phyloP scores from a whole-genome alignment of 2,329 filamentous ascomycete species.

The Cytospora leucostoma region DNA sequence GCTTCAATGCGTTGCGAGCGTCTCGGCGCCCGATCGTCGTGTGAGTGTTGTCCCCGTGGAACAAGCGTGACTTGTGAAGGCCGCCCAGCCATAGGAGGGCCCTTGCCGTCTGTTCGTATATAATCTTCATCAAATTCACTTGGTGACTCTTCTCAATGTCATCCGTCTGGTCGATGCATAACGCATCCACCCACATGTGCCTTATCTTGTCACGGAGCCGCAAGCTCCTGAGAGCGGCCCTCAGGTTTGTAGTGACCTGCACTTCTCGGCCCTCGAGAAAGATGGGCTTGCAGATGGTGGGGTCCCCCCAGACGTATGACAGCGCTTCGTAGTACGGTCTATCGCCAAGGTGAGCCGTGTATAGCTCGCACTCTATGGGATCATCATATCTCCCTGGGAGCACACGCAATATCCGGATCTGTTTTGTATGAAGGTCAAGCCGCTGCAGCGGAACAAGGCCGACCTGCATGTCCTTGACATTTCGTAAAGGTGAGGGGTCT shows the following conservation, averaged over 20 bases:
- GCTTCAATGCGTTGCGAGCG: neutral
- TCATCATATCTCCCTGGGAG: neutral
- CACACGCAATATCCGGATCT: neutral
- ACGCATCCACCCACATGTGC: neutral
- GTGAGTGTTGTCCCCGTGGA: too few species aligned
- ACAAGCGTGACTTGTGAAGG: too few species aligned
- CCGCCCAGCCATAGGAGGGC: neutral
- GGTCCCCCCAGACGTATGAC: constrained; percentile 14
- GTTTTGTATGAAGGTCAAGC: neutral
- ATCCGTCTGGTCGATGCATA: constrained; percentile 1
- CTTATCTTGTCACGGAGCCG: neutral
- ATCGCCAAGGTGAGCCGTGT: neutral
- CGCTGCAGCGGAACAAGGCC: neutral
- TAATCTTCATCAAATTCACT: neutral
- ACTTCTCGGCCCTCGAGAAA: neutral
- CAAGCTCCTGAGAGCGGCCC: neutral
- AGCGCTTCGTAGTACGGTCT: constrained; percentile 2
- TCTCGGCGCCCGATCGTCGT: neutral
- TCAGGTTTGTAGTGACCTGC: constrained; percentile 7
- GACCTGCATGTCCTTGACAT: neutral
- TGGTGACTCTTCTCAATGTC: constrained; percentile 1
- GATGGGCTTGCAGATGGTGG: neutral
- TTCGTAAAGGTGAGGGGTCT: neutral
- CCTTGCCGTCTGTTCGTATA: neutral
- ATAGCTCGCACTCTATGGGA: neutral